These are phyloP conservation scores for Cystofilobasidium bisporidii DNA, from an alignment of 768 basidiomycete genomes.

Conservation along the genomic window DNA sequence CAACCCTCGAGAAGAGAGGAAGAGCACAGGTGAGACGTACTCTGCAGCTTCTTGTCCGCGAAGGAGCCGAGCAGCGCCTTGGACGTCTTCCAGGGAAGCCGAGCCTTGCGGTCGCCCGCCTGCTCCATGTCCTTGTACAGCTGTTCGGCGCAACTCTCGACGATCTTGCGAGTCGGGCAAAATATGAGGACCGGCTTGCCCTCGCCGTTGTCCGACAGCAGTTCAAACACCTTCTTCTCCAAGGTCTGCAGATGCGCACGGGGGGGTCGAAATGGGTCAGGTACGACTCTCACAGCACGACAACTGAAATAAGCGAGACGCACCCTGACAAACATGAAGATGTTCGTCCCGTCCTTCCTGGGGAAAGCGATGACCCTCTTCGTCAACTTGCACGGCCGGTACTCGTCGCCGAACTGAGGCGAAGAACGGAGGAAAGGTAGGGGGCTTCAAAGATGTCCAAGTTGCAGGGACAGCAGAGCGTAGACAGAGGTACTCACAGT, in stretches of 20 bases:
- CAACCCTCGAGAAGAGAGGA: no score
- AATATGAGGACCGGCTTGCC: conserved; percentile 84
- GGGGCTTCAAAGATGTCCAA: no score
- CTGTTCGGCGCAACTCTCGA: conserved; percentile 57
- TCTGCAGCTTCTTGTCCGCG: conserved; percentile 57
- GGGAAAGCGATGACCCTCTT: conserved; percentile 63
- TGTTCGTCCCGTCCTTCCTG: conserved; percentile 52
- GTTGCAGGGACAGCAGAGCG: background rate
- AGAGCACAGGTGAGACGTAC: conserved; percentile 40
- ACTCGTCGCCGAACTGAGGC: conserved; percentile 80
- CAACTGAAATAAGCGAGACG: no score
- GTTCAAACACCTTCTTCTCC: conserved; percentile 59
- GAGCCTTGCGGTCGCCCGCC: conserved; percentile 36
- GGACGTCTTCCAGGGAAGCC: conserved; percentile 62
- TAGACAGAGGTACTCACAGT: conserved; percentile 47
- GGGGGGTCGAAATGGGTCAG: conserved; percentile 61
- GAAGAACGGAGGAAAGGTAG: no score
- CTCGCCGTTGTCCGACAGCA: conserved; percentile 62
- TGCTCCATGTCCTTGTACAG: conserved; percentile 63
- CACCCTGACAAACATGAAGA: conserved; percentile 10
- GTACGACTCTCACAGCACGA: background rate
- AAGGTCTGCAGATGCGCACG: no score
- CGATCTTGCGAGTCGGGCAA: conserved; percentile 64
- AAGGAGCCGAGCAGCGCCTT: conserved; percentile 52
- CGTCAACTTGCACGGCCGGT: conserved; percentile 70